A percentile compares a stretch with the other conserved stretches of the same genome.
phyloP scores from a whole-genome alignment of 495 filamentous ascomycete genomes.

The Podospora fimiseda region DNA sequence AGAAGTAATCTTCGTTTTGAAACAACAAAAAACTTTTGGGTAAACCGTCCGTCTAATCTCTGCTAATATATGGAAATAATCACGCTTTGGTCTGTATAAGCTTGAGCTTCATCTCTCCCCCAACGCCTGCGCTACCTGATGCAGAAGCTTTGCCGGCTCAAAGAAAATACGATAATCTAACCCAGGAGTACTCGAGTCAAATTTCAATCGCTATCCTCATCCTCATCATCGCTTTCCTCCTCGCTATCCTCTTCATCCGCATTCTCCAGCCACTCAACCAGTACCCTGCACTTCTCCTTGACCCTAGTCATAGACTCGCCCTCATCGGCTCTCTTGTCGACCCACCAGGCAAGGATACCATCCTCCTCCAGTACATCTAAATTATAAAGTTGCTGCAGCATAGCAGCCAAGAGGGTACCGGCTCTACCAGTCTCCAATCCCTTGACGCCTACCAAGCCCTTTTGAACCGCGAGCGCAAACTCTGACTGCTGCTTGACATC shows the following conservation, averaged over 20 bases:
- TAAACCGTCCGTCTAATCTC: too few relatives aligned
- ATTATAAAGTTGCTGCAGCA: slow-evolving; percentile 75
- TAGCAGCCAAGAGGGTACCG: slow-evolving; percentile 63
- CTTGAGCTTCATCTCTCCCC: too few relatives aligned
- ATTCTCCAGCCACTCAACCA: slow-evolving; percentile 82
- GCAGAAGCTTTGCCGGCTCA: too few relatives aligned
- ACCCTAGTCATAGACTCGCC: slow-evolving; percentile 63
- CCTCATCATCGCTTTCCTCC: slow-evolving; percentile 62
- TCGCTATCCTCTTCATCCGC: slow-evolving; percentile 73
- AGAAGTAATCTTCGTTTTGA: too few relatives aligned
- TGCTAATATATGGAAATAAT: too few relatives aligned
- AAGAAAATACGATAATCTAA: background rate
- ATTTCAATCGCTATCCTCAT: slow-evolving; percentile 13
- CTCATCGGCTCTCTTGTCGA: slow-evolving; percentile 54
- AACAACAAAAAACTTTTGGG: too few relatives aligned
- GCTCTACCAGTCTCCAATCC: slow-evolving; percentile 41
- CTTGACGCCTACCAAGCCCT: slow-evolving; percentile 58
- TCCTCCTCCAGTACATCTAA: slow-evolving; percentile 85
- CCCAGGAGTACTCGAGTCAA: background rate
- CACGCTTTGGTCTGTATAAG: too few relatives aligned
- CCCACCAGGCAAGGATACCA: slow-evolving; percentile 85
- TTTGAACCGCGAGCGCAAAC: slow-evolving; percentile 73
- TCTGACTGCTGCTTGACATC: slow-evolving; percentile 64
- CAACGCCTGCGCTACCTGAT: too few relatives aligned
- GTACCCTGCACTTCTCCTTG: slow-evolving; percentile 62